Conservation (phyloP, 2,329 filamentous ascomycete genomes). For the Sphaerostilbella broomeana region DNA sequence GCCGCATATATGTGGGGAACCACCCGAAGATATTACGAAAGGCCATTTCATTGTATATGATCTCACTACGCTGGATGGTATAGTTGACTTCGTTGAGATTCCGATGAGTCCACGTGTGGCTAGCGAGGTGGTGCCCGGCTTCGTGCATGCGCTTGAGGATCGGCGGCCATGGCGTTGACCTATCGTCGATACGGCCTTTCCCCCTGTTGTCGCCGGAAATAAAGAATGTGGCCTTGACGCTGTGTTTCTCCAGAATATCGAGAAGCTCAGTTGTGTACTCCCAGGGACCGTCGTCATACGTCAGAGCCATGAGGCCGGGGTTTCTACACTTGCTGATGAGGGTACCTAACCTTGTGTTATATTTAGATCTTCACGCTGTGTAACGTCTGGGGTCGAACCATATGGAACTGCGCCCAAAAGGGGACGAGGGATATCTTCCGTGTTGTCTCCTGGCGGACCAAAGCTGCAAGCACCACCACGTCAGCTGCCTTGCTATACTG, state of each 20-base stretch:
- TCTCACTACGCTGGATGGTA: conserved; percentile 31
- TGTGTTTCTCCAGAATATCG: conserved; percentile 26
- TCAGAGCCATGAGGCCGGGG: conserved; percentile 36
- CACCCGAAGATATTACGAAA: conserved; percentile 36
- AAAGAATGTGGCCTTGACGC: conserved; percentile 36
- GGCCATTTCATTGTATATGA: conserved; percentile 40
- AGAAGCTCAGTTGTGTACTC: conserved; percentile 36
- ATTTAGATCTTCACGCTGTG: neutral
- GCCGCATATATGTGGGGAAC: conserved; percentile 38
- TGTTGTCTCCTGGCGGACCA: conserved; percentile 26
- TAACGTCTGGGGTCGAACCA: conserved; percentile 21
- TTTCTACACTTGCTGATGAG: conserved; percentile 30
- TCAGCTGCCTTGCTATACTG: neutral
- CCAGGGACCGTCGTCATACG: conserved; percentile 42
- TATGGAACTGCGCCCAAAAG: conserved; percentile 31
- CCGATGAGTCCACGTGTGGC: conserved; percentile 42
- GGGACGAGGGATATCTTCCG: conserved; percentile 26
- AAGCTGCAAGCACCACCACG: conserved; percentile 18
- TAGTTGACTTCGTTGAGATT: conserved; percentile 32
- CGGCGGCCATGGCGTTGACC: conserved; percentile 26
- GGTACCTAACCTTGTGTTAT: conserved; percentile 19
- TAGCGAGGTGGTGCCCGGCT: conserved; percentile 40
- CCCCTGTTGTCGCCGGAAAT: conserved; percentile 35
- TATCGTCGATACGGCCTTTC: conserved; percentile 36
- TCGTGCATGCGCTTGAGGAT: conserved; percentile 35